Base-by-base conservation (phyloP, 257 asterid species). In the Phtheirospermum japonicum region DNA sequence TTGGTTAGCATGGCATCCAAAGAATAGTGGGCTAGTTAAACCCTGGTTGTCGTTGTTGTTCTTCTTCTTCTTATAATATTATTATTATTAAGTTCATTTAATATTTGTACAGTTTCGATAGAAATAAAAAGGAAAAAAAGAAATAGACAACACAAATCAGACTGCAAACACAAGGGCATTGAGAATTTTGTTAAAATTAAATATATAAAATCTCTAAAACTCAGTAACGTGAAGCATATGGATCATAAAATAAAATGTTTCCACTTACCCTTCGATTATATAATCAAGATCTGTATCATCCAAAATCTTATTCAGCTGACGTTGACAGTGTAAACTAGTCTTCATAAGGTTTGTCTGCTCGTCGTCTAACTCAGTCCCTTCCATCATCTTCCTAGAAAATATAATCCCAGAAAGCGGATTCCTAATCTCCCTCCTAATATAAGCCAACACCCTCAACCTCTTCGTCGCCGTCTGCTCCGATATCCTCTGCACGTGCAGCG, bases 211-310 rank as follows among this genome's bases (percentile, higher is more conserved):
- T 48, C 54, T 8, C 28, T 6, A 48, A 42, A 46, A 50, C 31
- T 50, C 56, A 26, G 10, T 28, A n/a, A 7, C 26, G 6, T 2
- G 14, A 16, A 7, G 54, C n/a, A 13, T 16, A 42, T 7, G 18
- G 19, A 0, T 17, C 49, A 14, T 12, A 7, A 11, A 42, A 11
- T 12, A 12, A 13, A 23, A 52, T 16, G 7, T 36, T 54, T 54
- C 14, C 9, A 52, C 71, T 2, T 83, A 91, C 96, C 99, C 96
- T 13, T 89, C 96, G 2, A 83, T 86, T 66, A 92, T 89, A 71
- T 83, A 77, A 74, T 89, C 99, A 43, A 92, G 95, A 82, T 92
- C 96, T 4, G 96, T 87, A 71, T 89, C 99, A 14, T 92, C 97
- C 2, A 92, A 90, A 75, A 92, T 80, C 63, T 83, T 89, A 77